phyloP scores from a whole-genome alignment of 352 stramenopile genomes.

The Phytophthora brassicae region DNA sequence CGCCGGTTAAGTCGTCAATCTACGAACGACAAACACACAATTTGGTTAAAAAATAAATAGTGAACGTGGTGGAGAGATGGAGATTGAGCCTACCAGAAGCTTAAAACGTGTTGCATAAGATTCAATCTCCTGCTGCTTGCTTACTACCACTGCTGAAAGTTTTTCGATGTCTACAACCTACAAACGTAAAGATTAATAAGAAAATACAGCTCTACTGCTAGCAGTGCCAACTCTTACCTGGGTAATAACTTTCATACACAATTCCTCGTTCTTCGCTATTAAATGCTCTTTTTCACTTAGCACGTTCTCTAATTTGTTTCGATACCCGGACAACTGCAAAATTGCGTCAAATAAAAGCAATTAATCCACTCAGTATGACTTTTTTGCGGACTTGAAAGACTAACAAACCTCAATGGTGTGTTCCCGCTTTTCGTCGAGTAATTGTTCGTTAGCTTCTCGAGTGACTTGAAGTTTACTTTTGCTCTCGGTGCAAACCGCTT shows the following conservation, averaged over 20 bases:
- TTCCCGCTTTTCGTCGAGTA: slow-evolving; percentile 20
- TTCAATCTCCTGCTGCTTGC: slow-evolving; percentile 41
- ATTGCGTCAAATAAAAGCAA: background rate
- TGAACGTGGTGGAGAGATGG: background rate
- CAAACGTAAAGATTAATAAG: no score
- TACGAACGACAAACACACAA: background rate
- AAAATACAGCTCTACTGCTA: no score
- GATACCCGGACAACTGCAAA: slow-evolving; percentile 16
- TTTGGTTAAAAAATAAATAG: background rate
- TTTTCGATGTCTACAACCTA: slow-evolving; percentile 26
- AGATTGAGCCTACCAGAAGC: slow-evolving; percentile 21
- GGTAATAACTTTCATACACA: background rate
- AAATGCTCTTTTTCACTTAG: slow-evolving; percentile 23
- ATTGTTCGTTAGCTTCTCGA: slow-evolving; percentile 3
- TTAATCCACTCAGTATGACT: background rate
- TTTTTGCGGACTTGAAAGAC: background rate
- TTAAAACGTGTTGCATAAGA: slow-evolving; percentile 10
- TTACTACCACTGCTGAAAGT: slow-evolving; percentile 14
- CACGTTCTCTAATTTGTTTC: slow-evolving; percentile 17
- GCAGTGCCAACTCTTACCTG: no score
- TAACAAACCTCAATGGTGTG: slow-evolving; percentile 21
- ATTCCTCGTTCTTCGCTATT: slow-evolving; percentile 20
- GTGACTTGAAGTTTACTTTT: slow-evolving; percentile 10
- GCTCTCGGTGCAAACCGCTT: slow-evolving; percentile 11
- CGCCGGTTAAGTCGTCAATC: slow-evolving; percentile 28